phyloP scores from a whole-genome alignment of 2,329 filamentous ascomycete genomes.

The Ascocoryne sarcoides region DNA sequence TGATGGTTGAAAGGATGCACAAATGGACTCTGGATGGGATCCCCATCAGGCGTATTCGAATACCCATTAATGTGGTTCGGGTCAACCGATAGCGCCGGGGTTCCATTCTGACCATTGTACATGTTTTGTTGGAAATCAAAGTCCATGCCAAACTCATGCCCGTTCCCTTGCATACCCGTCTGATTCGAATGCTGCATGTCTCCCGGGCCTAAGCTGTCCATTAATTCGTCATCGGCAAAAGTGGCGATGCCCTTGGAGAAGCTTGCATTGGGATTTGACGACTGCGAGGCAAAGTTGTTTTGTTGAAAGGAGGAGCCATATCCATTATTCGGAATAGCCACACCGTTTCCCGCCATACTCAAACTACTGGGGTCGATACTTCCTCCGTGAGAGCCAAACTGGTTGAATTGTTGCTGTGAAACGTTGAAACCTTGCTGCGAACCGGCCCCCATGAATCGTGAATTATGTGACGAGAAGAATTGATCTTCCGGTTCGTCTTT shows the following conservation, averaged over 20 bases:
- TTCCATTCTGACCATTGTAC: constrained; percentile 46
- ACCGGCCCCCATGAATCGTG: constrained; percentile 24
- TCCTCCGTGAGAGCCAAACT: constrained; percentile 33
- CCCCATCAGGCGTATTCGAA: constrained; percentile 85
- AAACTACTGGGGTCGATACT: constrained; percentile 81
- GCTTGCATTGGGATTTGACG: constrained; percentile 51
- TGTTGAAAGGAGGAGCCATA: constrained; percentile 50
- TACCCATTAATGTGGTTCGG: constrained; percentile 66
- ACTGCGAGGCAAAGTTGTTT: constrained; percentile 48
- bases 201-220: constrained; percentile 57
- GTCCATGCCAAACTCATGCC: constrained; percentile 48
- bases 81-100: constrained; percentile 50
- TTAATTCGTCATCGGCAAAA: constrained; percentile 81
- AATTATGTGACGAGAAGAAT: constrained; percentile 34
- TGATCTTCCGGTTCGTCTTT: constrained; percentile 60
- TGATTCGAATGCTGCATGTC: constrained; percentile 29
- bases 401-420: constrained; percentile 37
- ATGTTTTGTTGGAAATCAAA: constrained; percentile 49
- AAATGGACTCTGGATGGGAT: constrained; percentile 87
- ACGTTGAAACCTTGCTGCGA: constrained; percentile 31
- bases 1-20: constrained; percentile 68
- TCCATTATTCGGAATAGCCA: constrained; percentile 37
- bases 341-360: constrained; percentile 54
- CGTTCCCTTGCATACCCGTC: constrained; percentile 41
- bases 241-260: constrained; percentile 72